Conservation (phyloP, 2,329 filamentous ascomycete species). For the Volutella citrinella region DNA sequence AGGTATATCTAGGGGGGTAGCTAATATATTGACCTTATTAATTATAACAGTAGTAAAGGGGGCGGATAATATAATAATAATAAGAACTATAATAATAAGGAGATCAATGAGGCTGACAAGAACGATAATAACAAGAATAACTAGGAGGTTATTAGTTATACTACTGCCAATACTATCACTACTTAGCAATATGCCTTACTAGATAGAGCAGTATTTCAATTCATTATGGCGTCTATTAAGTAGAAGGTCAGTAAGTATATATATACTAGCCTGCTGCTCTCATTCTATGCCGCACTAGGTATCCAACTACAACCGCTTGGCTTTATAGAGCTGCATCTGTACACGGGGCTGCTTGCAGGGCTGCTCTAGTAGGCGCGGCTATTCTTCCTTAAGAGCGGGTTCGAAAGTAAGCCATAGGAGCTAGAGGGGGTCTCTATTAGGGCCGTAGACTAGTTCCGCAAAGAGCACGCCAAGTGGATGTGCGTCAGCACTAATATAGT, state of each 20-base stretch:
- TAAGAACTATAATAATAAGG: too few species aligned
- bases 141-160: too few species aligned
- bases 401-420: conserved; percentile 1
- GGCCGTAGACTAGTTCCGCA: conserved; percentile 5
- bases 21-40: too few species aligned
- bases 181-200: conserved; percentile 3
- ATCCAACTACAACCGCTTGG: conserved; percentile 3
- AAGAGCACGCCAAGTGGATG: conserved; percentile 6
- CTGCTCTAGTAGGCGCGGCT: conserved; percentile 9
- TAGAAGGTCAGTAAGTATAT: conserved; percentile 5
- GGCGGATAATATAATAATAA: too few species aligned
- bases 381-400: conserved; percentile 10
- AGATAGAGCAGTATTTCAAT: conserved; percentile 8
- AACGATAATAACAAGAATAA: too few species aligned
- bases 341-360: conserved; percentile 5
- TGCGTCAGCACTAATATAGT: conserved; percentile 7
- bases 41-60: too few species aligned
- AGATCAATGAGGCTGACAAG: too few species aligned
- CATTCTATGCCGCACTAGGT: conserved; percentile 9
- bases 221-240: conserved; percentile 11
- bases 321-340: conserved; percentile 7
- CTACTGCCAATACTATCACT: too few species aligned
- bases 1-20: too few species aligned
- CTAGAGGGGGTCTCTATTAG: conserved; percentile 5
- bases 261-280: conserved; percentile 11